Evolutionary conservation across 179 eudicot species (phyloP).

Genomic region (Camellia oleifera): DNA sequence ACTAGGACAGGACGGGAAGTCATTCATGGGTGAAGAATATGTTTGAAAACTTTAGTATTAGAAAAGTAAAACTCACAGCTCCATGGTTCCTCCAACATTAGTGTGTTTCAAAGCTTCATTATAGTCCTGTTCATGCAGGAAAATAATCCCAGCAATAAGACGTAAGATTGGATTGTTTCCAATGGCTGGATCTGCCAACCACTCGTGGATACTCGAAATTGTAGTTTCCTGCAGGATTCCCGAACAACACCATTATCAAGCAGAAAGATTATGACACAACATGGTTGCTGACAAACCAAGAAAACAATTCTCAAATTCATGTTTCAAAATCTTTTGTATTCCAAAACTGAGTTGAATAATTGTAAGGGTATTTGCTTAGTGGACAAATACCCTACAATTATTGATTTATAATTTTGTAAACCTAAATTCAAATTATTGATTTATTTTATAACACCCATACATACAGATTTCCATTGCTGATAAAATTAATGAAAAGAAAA

Average conservation of each 20-base stretch:
- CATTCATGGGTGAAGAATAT: background rate
- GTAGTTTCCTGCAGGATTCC: constrained; percentile 50
- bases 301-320: background rate
- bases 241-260: background rate
- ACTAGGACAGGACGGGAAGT: background rate
- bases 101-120: constrained; percentile 90
- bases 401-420: background rate
- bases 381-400: background rate
- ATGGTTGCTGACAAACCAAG: background rate
- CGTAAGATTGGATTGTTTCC: constrained; percentile 74
- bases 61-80: constrained; percentile 57
- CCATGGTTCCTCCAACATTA: constrained; percentile 86
- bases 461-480: background rate
- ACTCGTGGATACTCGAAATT: constrained; percentile 79
- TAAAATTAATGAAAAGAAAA: too few species aligned
- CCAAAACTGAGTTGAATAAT: background rate
- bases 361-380: background rate
- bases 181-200: constrained; percentile 78
- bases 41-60: background rate
- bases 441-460: background rate
- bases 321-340: background rate
- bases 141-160: constrained; percentile 82
- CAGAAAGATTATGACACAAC: background rate
- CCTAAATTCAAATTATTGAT: too few species aligned
- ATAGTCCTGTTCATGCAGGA: constrained; percentile 82